These are phyloP conservation scores for Edaphochlamys debaryana DNA, from an alignment of 139 green algal genomes.

Conservation along the genomic window DNA sequence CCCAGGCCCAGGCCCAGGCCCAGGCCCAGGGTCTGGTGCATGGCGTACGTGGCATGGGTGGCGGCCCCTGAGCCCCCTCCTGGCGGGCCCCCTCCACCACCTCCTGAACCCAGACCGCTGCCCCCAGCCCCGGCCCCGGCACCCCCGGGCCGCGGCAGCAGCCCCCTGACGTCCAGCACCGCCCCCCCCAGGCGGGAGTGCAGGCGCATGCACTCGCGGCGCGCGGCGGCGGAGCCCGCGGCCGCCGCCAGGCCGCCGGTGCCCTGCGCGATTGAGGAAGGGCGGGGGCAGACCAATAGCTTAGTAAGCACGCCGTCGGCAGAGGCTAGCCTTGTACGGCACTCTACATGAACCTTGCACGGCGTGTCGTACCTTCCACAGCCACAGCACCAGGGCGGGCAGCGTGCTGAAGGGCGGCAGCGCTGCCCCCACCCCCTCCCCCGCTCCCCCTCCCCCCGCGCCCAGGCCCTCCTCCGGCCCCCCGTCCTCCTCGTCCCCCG, in stretches of 20 bases:
- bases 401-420: neutral
- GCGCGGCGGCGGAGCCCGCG: neutral
- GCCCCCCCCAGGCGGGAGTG: constrained; percentile 8
- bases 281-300: neutral
- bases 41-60: too few species aligned
- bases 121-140: too few species aligned
- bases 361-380: constrained; percentile 1
- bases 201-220: constrained; percentile 13
- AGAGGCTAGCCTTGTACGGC: too few species aligned
- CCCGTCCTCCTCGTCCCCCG: neutral
- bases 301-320: neutral
- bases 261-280: neutral
- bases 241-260: constrained; percentile 15
- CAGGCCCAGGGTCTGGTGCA: too few species aligned
- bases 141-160: neutral
- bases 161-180: neutral
- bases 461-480: neutral
- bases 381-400: constrained; percentile 22
- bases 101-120: too few species aligned
- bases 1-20: too few species aligned
- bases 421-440: neutral
- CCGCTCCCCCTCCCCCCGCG: neutral
- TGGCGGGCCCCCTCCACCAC: too few species aligned
- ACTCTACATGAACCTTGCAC: too few species aligned
- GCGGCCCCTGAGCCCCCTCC: too few species aligned